Conservation (phyloP, 1,284 basidiomycete genomes). For the Xanthoconium separans region DNA sequence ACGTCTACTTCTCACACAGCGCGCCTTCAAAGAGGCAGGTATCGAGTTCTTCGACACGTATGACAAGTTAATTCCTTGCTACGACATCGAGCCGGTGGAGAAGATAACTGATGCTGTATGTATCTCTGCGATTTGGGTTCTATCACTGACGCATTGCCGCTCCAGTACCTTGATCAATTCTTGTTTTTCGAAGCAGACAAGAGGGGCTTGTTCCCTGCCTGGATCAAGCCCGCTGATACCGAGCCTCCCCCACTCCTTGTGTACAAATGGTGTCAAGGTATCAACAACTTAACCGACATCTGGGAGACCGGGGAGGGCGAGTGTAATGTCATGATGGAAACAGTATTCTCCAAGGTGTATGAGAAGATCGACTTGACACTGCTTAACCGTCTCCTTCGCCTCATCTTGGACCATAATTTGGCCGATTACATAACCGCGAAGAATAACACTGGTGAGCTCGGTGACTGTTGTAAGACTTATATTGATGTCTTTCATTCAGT, state of each 20-base stretch:
- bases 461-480: neutral
- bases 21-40: conserved; percentile 97
- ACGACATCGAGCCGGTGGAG: conserved; percentile 97
- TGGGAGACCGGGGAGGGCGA: conserved; percentile 98
- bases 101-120: conserved; percentile 94
- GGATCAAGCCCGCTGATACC: conserved; percentile 97
- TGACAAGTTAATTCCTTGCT: conserved; percentile 96
- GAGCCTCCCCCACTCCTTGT: conserved; percentile 95
- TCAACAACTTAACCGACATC: conserved; percentile 91
- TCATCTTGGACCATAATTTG: conserved; percentile 96
- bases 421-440: conserved; percentile 98
- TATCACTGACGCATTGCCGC: conserved; percentile 16
- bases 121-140: conserved; percentile 10
- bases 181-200: conserved; percentile 93
- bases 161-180: conserved; percentile 87
- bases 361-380: conserved; percentile 97
- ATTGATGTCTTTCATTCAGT: conserved; percentile 39
- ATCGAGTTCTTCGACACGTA: conserved; percentile 95
- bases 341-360: conserved; percentile 92
- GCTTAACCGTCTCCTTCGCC: conserved; percentile 87
- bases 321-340: conserved; percentile 97
- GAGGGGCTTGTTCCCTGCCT: conserved; percentile 92
- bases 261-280: conserved; percentile 96
- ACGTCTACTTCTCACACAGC: conserved; percentile 89
- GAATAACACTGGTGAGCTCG: conserved; percentile 77